Evolutionary conservation across 1,139 yeast genomes (phyloP).

Genomic region (Candida freyschussii): DNA sequence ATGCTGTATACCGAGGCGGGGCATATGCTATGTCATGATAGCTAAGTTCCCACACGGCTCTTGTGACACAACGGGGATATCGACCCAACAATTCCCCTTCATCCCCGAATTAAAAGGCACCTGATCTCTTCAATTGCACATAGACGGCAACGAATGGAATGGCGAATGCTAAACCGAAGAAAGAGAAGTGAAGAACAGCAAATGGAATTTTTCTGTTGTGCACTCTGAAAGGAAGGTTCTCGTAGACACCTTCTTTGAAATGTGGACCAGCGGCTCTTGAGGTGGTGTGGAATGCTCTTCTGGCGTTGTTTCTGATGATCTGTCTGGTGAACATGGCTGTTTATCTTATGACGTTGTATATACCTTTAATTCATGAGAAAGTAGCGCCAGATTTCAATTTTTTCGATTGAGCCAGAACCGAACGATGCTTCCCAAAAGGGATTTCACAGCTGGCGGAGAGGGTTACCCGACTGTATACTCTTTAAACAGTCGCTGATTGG

Average conservation of each 20-base stretch:
- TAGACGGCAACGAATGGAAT: conserved; percentile 66
- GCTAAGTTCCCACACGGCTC: no score
- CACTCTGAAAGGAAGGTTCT: conserved; percentile 90
- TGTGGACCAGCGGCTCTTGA: conserved; percentile 34
- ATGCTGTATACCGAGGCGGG: no score
- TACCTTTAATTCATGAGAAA: conserved; percentile 1
- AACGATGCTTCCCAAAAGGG: neutral
- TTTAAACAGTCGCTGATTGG: conserved; percentile 14
- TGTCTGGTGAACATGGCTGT: conserved; percentile 28
- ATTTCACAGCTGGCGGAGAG: neutral
- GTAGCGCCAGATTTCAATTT: neutral
- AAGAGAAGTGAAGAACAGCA: conserved; percentile 74
- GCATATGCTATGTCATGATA: no score
- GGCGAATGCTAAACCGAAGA: conserved; percentile 57
- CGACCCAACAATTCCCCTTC: neutral
- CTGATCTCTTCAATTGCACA: conserved; percentile 75
- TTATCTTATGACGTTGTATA: conserved; percentile 1
- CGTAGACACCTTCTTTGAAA: conserved; percentile 80
- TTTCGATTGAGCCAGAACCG: neutral
- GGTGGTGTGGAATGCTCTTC: conserved; percentile 24
- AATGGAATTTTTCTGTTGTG: conserved; percentile 89
- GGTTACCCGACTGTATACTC: conserved; percentile 5
- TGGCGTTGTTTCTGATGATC: conserved; percentile 25
- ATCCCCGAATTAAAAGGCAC: conserved; percentile 51
- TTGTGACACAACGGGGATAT: no score